Percentiles rank a stretch among this genome's conserved stretches.
Conservation (phyloP, 306 rosid species). For the Rosa lucieae region DNA sequence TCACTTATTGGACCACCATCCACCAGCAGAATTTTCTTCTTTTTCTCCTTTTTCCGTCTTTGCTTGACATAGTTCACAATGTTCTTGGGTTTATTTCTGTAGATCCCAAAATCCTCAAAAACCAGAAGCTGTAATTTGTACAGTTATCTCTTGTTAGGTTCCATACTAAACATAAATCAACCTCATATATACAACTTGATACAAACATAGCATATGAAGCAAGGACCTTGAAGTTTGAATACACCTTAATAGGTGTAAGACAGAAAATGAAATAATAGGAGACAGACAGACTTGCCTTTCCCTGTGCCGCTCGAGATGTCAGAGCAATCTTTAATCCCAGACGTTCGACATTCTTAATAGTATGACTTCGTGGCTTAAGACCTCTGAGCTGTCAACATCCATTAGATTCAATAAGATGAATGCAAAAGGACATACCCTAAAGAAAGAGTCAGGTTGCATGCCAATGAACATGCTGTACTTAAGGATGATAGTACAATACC, state of each 20-base stretch:
- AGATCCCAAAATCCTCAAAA: conserved; percentile 81
- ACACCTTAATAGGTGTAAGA: background rate
- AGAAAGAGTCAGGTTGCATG: conserved; percentile 4
- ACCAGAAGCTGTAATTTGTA: conserved; percentile 65
- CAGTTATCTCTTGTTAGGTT: conserved; percentile 22
- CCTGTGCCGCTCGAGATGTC: conserved; percentile 91
- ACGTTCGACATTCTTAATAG: conserved; percentile 79
- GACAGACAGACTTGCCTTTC: conserved; percentile 63
- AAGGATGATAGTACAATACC: conserved; percentile 45
- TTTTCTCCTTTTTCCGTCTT: conserved; percentile 43
- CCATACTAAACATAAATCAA: background rate
- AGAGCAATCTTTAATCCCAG: conserved; percentile 83
- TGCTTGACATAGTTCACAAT: conserved; percentile 58
- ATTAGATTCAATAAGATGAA: conserved; percentile 26
- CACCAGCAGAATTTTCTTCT: conserved; percentile 72
- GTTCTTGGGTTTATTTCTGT: conserved; percentile 73
- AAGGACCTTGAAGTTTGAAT: background rate
- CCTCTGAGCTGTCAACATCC: conserved; percentile 67
- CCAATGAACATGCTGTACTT: background rate
- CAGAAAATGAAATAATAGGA: background rate
- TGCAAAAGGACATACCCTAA: background rate
- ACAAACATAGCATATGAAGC: background rate
- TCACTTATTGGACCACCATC: conserved; percentile 69
- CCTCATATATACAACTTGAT: background rate
- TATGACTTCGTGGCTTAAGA: conserved; percentile 90